phyloP scores from a whole-genome alignment of 129 eudicot genomes.

The Scalesia atractyloides region DNA sequence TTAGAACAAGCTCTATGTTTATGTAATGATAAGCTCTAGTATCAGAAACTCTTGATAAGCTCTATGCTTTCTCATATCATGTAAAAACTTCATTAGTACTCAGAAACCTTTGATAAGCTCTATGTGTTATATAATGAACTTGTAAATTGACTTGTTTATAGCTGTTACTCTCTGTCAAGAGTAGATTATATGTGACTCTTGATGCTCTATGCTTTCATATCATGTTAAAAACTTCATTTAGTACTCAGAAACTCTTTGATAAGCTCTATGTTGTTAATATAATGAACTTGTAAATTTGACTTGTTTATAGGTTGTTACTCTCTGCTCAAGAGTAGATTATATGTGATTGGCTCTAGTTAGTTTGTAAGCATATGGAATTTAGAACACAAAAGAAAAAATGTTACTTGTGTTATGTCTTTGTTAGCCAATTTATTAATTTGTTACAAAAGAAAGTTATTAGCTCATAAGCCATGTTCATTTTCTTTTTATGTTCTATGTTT shows the following conservation, averaged over 20 bases:
- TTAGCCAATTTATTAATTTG: background rate
- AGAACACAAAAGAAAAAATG: background rate
- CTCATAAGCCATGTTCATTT: background rate
- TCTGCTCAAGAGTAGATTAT: background rate
- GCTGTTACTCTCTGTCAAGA: background rate
- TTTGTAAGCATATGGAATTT: slow-evolving; percentile 1
- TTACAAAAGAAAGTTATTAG: background rate
- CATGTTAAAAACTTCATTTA: background rate
- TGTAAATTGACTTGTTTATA: background rate
- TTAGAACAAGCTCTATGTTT: too few relatives aligned
- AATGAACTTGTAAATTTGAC: background rate
- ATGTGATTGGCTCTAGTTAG: background rate
- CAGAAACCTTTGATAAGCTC: too few relatives aligned
- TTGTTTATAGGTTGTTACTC: background rate
- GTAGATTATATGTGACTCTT: background rate
- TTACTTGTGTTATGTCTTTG: background rate
- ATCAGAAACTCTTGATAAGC: too few relatives aligned
- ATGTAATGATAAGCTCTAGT: too few relatives aligned
- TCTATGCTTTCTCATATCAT: too few relatives aligned
- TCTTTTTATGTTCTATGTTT: background rate
- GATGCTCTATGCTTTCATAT: background rate
- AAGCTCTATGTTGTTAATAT: background rate
- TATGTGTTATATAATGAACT: background rate
- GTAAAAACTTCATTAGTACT: too few relatives aligned
- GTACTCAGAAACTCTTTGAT: background rate